Base-by-base conservation (phyloP, 768 basidiomycete species). In the Suillus cothurnatus region DNA sequence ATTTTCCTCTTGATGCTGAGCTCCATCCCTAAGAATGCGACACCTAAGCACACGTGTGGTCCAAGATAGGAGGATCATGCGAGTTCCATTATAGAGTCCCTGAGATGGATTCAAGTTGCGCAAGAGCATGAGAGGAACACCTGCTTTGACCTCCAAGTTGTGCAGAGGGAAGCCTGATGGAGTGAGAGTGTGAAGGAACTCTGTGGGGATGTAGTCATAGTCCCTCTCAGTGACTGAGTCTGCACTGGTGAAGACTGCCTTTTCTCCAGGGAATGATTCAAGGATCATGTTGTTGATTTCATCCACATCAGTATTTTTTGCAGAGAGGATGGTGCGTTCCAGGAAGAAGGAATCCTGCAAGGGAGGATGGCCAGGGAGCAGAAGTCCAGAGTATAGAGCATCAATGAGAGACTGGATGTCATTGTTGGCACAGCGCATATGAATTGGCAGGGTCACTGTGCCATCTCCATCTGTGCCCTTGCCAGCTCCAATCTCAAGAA, bases 151-250 rank as follows among this genome's bases (percentile, higher is more conserved):
- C 6, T 66, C 62, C 1, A 82, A 68, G 21, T 79, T 65, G 0
- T 75, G 71, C 14, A 78, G 73, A 1, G 84, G 85, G 49, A 85
- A 71, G 11, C 79, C 77, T n/a, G n/a, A n/a, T n/a, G n/a, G n/a
- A n/a, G n/a, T n/a, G n/a, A n/a, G n/a, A n/a, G n/a, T n/a, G n/a
- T n/a, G n/a, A n/a, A n/a, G n/a, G n/a, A n/a, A n/a, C n/a, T n/a
- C n/a, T n/a, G n/a, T n/a, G n/a, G n/a, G n/a, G n/a, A n/a, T n/a
- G n/a, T n/a, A n/a, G n/a, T n/a, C n/a, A n/a, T n/a, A n/a, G n/a
- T n/a, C n/a, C n/a, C n/a, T n/a, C n/a, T n/a, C n/a, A n/a, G n/a
- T n/a, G n/a, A n/a, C n/a, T n/a, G n/a, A n/a, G n/a, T n/a, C n/a
- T n/a, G n/a, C n/a, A n/a, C n/a, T n/a, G n/a, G n/a, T n/a, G n/a